Evolutionary conservation across 345 rosid genomes (phyloP).

Genomic region (Corchorus olitorius): DNA sequence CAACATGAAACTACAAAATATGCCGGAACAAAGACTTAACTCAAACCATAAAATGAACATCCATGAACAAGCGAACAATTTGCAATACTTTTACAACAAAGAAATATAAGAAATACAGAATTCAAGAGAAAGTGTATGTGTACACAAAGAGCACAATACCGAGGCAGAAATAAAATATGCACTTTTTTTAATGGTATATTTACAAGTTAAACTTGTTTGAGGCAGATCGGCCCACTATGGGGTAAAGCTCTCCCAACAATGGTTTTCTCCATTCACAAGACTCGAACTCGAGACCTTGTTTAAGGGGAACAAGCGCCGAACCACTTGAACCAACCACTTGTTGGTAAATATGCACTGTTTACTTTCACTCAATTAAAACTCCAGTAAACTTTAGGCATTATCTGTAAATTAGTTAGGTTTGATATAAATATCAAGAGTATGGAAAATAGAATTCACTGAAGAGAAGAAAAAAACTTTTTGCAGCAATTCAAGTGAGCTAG

Average conservation of each 20-base stretch:
- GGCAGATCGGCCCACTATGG: too few relatives aligned
- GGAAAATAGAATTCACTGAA: not conserved
- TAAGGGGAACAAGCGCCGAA: too few relatives aligned
- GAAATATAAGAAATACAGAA: not conserved
- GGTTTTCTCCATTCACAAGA: too few relatives aligned
- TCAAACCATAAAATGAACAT: not conserved
- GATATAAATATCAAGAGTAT: not conserved
- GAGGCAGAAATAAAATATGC: not conserved
- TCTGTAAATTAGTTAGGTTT: not conserved
- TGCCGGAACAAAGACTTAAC: not conserved
- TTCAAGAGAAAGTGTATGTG: not conserved
- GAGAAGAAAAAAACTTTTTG: not conserved
- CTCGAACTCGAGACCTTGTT: too few relatives aligned
- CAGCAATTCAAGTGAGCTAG: constrained; percentile 10
- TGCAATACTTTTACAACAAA: not conserved
- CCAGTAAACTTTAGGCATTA: not conserved
- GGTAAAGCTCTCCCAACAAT: too few relatives aligned
- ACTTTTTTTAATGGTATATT: not conserved
- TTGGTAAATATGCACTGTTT: not conserved
- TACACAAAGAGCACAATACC: not conserved
- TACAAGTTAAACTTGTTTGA: too few relatives aligned
- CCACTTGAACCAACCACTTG: too few relatives aligned
- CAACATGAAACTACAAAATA: constrained; percentile 3
- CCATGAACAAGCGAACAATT: not conserved
- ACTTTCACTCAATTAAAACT: not conserved